Conservation (phyloP, 768 basidiomycete genomes). For the Mycena leptocephala region DNA sequence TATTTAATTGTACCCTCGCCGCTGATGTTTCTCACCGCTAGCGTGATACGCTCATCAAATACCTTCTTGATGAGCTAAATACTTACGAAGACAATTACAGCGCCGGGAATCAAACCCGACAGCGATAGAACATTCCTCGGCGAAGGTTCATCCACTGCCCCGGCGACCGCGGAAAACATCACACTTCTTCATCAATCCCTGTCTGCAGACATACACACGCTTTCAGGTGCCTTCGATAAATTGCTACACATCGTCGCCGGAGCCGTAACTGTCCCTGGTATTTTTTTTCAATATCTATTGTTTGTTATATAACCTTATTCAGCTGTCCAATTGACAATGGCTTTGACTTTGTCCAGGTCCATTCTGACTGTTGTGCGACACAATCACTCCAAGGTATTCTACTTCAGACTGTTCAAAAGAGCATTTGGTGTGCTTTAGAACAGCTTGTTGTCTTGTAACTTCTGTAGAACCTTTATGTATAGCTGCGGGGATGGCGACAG, state of each 20-base stretch:
- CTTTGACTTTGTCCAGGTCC: too few relatives aligned
- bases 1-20: neutral
- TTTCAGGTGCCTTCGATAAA: neutral
- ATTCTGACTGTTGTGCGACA: too few relatives aligned
- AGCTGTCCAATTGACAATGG: too few relatives aligned
- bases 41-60: slow-evolving; percentile 39
- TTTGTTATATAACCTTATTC: neutral
- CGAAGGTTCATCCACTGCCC: neutral
- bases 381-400: too few relatives aligned
- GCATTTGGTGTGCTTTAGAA: too few relatives aligned
- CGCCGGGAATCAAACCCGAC: neutral
- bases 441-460: too few relatives aligned
- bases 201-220: neutral
- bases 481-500: too few relatives aligned
- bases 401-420: too few relatives aligned
- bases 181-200: neutral
- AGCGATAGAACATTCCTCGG: neutral
- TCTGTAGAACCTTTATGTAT: too few relatives aligned
- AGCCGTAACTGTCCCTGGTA: neutral
- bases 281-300: neutral
- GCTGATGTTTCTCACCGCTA: neutral
- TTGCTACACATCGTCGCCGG: neutral
- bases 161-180: neutral
- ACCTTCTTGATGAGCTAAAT: slow-evolving; percentile 40
- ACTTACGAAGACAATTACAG: slow-evolving; percentile 22